A percentile compares a stretch with the other conserved stretches of the same genome.
Evolutionary conservation across 768 basidiomycete species (phyloP).

Genomic region (Pholiota conissans): DNA sequence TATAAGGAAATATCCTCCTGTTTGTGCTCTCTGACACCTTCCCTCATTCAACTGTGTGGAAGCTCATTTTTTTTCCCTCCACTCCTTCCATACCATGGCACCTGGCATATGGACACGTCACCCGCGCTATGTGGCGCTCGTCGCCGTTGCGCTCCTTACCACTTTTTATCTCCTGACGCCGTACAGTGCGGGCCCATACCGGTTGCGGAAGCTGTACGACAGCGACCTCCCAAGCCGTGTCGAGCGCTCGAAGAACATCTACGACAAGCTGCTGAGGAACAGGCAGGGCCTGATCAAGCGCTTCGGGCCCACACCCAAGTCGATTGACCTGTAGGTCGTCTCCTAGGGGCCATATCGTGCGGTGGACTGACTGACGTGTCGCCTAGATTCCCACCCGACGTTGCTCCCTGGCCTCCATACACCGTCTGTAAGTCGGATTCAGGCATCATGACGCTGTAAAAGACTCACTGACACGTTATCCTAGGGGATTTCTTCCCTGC

Average conservation of each 20-base stretch:
- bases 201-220: constrained; percentile 25
- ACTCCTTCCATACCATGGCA: constrained; percentile 19
- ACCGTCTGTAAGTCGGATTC: constrained; percentile 49
- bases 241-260: constrained; percentile 43
- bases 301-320: constrained; percentile 51
- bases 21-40: not conserved
- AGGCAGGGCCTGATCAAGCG: constrained; percentile 50
- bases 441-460: not conserved
- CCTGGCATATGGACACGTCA: constrained; percentile 39
- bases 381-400: constrained; percentile 51
- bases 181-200: constrained; percentile 20
- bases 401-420: constrained; percentile 55
- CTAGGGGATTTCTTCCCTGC: constrained; percentile 59
- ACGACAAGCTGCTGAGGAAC: constrained; percentile 39
- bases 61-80: not conserved
- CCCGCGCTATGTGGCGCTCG: constrained; percentile 50
- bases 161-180: constrained; percentile 50
- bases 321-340: constrained; percentile 43
- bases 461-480: not conserved
- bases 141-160: constrained; percentile 38
- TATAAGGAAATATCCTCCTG: not conserved
- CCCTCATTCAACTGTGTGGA: constrained; percentile 25
- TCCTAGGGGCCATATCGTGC: not conserved
- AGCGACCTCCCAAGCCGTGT: constrained; percentile 38
- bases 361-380: constrained; percentile 1